phyloP scores from a whole-genome alignment of 1,284 basidiomycete species.

The Flammula alnicola region DNA sequence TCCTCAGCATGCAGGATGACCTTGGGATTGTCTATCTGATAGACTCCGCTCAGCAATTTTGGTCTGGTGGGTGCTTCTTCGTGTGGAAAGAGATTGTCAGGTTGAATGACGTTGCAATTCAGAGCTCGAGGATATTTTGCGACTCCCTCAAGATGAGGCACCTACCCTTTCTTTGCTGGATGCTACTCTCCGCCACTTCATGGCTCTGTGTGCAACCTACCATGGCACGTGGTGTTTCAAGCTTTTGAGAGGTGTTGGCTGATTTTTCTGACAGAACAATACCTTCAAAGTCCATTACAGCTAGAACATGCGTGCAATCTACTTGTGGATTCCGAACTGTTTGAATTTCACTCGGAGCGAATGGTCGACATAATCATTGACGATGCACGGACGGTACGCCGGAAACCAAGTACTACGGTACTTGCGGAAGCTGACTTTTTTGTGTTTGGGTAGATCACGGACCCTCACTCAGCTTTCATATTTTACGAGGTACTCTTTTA shows the following conservation, averaged over 20 bases:
- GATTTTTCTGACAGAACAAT: slow-evolving; percentile 62
- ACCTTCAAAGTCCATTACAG: slow-evolving; percentile 79
- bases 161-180: slow-evolving; percentile 79
- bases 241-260: slow-evolving; percentile 6
- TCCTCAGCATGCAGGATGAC: slow-evolving; percentile 47
- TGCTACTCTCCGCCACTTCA: slow-evolving; percentile 74
- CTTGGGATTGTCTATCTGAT: slow-evolving; percentile 81
- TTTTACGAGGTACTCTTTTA: slow-evolving; percentile 79
- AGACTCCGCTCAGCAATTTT: slow-evolving; percentile 82
- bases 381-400: slow-evolving; percentile 69
- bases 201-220: slow-evolving; percentile 80
- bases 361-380: slow-evolving; percentile 82
- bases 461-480: slow-evolving; percentile 86
- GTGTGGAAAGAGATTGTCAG: slow-evolving; percentile 6
- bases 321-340: slow-evolving; percentile 83
- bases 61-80: slow-evolving; percentile 67
- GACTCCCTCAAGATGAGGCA: slow-evolving; percentile 59
- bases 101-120: slow-evolving; percentile 14
- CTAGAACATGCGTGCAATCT: slow-evolving; percentile 79
- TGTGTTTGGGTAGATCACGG: slow-evolving; percentile 65
- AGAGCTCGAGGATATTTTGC: slow-evolving; percentile 88
- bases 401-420: slow-evolving; percentile 5
- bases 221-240: slow-evolving; percentile 64
- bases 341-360: slow-evolving; percentile 85
- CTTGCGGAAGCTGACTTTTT: slow-evolving; percentile 15